These are phyloP conservation scores for Viola pubescens DNA, from an alignment of 441 rosid species.

Conservation along the genomic window DNA sequence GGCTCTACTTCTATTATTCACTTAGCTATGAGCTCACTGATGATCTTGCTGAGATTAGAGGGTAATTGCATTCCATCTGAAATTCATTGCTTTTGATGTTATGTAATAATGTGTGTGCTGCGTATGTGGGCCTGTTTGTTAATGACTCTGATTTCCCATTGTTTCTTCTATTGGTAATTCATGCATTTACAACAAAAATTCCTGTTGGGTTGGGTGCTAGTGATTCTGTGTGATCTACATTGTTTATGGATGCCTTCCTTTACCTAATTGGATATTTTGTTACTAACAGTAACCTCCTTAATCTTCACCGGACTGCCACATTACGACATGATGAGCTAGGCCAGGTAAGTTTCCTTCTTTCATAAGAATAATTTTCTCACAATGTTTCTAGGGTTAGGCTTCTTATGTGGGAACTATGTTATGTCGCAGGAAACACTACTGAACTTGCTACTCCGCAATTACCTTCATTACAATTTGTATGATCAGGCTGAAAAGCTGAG, in stretches of 20 bases:
- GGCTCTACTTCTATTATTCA: constrained; percentile 64
- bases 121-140: background rate
- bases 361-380: background rate
- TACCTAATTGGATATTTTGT: constrained; percentile 9
- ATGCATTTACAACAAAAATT: background rate
- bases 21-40: constrained; percentile 65
- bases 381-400: background rate
- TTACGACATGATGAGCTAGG: constrained; percentile 68
- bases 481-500: constrained; percentile 80
- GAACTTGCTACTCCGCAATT: constrained; percentile 60
- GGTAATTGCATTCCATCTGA: constrained; percentile 28
- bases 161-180: background rate
- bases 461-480: constrained; percentile 67
- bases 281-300: constrained; percentile 42
- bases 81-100: background rate
- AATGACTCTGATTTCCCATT: background rate
- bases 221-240: background rate
- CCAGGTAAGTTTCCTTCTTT: constrained; percentile 32
- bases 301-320: constrained; percentile 58
- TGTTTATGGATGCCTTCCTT: background rate
- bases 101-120: background rate
- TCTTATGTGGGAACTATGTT: constrained; percentile 11
- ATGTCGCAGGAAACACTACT: constrained; percentile 63
- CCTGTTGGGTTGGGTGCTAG: background rate
- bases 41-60: constrained; percentile 63